These are phyloP conservation scores for Leptomonas seymouri DNA, from an alignment of 208 protist species.

Conservation along the genomic window DNA sequence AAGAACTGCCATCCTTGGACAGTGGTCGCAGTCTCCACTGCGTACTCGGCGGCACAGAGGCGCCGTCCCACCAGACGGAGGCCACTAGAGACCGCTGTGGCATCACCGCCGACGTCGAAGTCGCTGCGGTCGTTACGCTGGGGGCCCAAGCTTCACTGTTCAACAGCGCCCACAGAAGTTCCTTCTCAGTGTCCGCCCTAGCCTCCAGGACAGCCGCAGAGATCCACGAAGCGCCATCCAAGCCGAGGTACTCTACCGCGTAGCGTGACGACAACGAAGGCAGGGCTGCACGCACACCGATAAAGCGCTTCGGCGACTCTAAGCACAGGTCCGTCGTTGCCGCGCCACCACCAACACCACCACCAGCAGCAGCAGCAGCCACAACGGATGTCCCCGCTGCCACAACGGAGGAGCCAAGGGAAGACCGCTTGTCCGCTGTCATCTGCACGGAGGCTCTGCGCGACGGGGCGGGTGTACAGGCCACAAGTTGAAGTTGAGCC, in stretches of 20 bases:
- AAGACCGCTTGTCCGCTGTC: neutral
- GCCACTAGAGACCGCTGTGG: neutral
- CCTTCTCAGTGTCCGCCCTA: constrained; percentile 2
- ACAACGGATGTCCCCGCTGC: neutral
- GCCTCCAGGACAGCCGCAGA: constrained; percentile 41
- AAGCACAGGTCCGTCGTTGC: constrained; percentile 13
- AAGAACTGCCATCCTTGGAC: neutral
- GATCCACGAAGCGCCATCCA: constrained; percentile 71
- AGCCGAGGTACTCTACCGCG: constrained; percentile 69
- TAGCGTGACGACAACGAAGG: constrained; percentile 43
- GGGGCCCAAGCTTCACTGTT: constrained; percentile 4
- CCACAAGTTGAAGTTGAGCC: neutral
- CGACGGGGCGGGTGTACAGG: neutral
- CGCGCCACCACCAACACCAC: neutral
- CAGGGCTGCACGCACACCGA: constrained; percentile 51
- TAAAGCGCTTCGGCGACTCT: constrained; percentile 25
- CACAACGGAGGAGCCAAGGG: neutral
- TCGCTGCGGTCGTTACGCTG: neutral
- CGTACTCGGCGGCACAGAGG: constrained; percentile 36
- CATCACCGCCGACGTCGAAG: too few species aligned
- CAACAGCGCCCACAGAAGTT: neutral
- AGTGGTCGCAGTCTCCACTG: constrained; percentile 60
- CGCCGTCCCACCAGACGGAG: constrained; percentile 41
- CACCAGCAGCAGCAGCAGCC: neutral
- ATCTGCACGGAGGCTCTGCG: constrained; percentile 7